phyloP scores from a whole-genome alignment of 345 rosid genomes.

The Pelargonium nanum region DNA sequence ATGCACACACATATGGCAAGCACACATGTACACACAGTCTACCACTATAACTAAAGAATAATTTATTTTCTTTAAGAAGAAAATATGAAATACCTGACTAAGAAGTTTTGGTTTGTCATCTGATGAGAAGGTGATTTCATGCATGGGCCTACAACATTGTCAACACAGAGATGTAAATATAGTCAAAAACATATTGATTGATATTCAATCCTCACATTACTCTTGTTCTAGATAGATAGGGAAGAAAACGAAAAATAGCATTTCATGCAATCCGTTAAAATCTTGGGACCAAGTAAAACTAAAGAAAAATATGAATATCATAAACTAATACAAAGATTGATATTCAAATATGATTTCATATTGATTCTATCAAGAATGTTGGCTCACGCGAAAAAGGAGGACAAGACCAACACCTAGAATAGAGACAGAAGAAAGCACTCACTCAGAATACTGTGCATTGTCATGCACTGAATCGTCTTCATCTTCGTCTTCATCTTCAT shows the following conservation, averaged over 20 bases:
- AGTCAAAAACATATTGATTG: background rate
- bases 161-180: constrained; percentile 11
- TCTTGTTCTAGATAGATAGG: background rate
- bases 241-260: background rate
- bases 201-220: background rate
- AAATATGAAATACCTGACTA: constrained; percentile 50
- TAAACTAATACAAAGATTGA: background rate
- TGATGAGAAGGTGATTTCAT: constrained; percentile 84
- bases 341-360: background rate
- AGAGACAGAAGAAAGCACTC: constrained; percentile 13
- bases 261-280: background rate
- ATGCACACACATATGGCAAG: too few species aligned
- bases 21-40: too few species aligned
- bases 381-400: background rate
- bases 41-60: background rate
- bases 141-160: constrained; percentile 68
- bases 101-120: constrained; percentile 95
- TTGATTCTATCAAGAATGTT: background rate
- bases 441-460: constrained; percentile 60
- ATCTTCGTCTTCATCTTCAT: constrained; percentile 53
- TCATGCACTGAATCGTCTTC: constrained; percentile 72
- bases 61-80: background rate
- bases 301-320: too few species aligned
- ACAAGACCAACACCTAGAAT: background rate
- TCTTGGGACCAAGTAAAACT: background rate